Percentiles rank a stretch among this genome's conserved stretches.
phyloP scores from a whole-genome alignment of 768 basidiomycete species.

The Psilocybe cyanescens region DNA sequence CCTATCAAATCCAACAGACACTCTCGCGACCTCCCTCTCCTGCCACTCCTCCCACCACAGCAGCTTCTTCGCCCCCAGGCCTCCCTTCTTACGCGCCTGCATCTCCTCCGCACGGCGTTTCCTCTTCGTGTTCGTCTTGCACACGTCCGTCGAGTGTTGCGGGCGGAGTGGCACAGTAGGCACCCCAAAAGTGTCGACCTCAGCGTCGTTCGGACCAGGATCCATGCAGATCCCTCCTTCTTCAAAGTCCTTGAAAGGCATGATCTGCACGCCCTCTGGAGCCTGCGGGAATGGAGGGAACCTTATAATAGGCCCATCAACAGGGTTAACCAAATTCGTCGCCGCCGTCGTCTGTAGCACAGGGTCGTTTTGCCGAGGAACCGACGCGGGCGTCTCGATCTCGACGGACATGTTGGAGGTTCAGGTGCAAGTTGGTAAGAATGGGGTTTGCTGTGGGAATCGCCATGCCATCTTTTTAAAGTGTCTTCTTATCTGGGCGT shows the following conservation, averaged over 20 bases:
- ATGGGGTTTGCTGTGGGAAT: slow-evolving; percentile 8
- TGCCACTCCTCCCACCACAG: slow-evolving; percentile 80
- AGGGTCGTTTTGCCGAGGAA: background rate
- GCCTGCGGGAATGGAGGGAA: slow-evolving; percentile 54
- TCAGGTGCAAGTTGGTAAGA: background rate
- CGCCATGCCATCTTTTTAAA: background rate
- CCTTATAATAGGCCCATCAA: slow-evolving; percentile 21
- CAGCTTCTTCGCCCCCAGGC: slow-evolving; percentile 17
- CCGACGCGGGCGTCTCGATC: background rate
- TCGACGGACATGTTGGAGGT: slow-evolving; percentile 15
- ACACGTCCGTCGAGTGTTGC: slow-evolving; percentile 57
- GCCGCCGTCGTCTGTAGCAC: background rate
- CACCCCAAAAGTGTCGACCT: slow-evolving; percentile 69
- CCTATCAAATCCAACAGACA: slow-evolving; percentile 50
- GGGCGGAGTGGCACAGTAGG: slow-evolving; percentile 58
- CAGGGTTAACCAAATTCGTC: slow-evolving; percentile 13
- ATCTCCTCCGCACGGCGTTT: slow-evolving; percentile 27
- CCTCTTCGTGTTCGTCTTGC: slow-evolving; percentile 59
- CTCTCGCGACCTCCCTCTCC: slow-evolving; percentile 55
- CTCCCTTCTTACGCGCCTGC: slow-evolving; percentile 23
- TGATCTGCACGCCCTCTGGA: slow-evolving; percentile 43
- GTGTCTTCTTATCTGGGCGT: slow-evolving; percentile 18
- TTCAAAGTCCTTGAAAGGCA: slow-evolving; percentile 47
- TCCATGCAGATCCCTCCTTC: slow-evolving; percentile 38
- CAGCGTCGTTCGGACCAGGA: slow-evolving; percentile 47